Conservation (phyloP, 176 grass and related monocot species). For the Ananas comosus region DNA sequence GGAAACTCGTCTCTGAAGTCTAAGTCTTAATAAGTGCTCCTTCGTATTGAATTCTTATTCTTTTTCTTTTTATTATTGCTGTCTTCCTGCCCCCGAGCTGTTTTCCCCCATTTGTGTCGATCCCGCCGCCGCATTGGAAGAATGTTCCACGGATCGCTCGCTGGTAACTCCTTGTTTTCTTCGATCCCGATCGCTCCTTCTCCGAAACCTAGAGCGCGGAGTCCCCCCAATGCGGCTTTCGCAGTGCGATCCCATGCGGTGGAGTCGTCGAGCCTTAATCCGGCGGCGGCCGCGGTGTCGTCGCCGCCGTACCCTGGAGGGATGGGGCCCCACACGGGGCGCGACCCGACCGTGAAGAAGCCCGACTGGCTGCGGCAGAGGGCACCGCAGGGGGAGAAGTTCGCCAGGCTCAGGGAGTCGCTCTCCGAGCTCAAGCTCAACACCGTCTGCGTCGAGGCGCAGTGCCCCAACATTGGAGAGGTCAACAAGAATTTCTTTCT, state of each 20-base stretch:
- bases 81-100: too few species aligned
- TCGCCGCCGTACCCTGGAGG: conserved; percentile 12
- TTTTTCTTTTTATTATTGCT: too few species aligned
- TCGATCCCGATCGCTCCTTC: not conserved
- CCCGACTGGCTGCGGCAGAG: conserved; percentile 80
- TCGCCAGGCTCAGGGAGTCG: conserved; percentile 43
- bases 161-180: not conserved
- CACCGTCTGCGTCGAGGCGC: conserved; percentile 85
- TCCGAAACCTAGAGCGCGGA: not conserved
- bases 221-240: not conserved
- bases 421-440: conserved; percentile 72
- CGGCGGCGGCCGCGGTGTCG: not conserved
- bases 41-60: too few species aligned
- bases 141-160: not conserved
- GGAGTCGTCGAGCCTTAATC: conserved; percentile 1
- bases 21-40: too few species aligned
- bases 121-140: not conserved
- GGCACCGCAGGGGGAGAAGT: conserved; percentile 74
- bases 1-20: too few species aligned
- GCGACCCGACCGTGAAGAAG: conserved; percentile 58
- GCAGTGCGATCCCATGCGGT: not conserved
- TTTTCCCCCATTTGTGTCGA: too few species aligned
- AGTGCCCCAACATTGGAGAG: conserved; percentile 97
- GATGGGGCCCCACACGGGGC: conserved; percentile 54
- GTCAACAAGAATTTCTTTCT: conserved; percentile 11